Evolutionary conservation across 2,329 filamentous ascomycete species (phyloP), one percentile per base, ranked within the genome.

Genomic region (Fusarium anthophilum): DNA sequence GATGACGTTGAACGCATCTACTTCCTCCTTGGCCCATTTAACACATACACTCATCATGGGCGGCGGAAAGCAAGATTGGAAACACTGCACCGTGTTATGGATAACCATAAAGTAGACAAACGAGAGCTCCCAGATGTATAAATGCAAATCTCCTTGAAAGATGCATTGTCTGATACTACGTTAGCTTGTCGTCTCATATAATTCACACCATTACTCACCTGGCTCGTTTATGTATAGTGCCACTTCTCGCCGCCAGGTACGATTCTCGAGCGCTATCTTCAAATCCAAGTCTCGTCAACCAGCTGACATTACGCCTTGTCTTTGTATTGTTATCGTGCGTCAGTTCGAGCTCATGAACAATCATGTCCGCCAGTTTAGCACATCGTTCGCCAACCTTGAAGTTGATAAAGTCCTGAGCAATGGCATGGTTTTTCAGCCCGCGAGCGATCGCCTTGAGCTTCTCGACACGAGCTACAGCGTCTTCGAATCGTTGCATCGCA

Each of bases 21-120:
- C 91, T 80, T 97, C 92, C 77, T 96, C 93, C 83, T 98, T 98
- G n/a, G 95, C 95, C 96, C 96, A 99, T 80, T 96, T 97, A 78
- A 99, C 96, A 77, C 95, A 97, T 1, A 95, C 95, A 78, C 94
- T 97, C 89, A 96, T 97, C 86, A 96, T 94, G 20, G 91, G 87
- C 32, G 94, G 89, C 17, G 95, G 92, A 80, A 98, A 98, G 81
- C 94, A 97, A 60, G 87, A 86, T 80, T 97, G 94, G 83, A 96
- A 98, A 79, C 94, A 95, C 79, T 90, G 89, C 69, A 98, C 93
- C 0, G 96, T 98, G 83, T 98, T 98, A 77, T 94, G 92, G 80
- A 99, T 96, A 74, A 98, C 89, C 61, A 92, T 95, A 83, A 99
- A 99, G 83, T 98, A 98, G 65, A 98, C 95, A 82, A 95, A 98